Conservation (phyloP, 345 rosid genomes). For the Trapa bicornis region DNA sequence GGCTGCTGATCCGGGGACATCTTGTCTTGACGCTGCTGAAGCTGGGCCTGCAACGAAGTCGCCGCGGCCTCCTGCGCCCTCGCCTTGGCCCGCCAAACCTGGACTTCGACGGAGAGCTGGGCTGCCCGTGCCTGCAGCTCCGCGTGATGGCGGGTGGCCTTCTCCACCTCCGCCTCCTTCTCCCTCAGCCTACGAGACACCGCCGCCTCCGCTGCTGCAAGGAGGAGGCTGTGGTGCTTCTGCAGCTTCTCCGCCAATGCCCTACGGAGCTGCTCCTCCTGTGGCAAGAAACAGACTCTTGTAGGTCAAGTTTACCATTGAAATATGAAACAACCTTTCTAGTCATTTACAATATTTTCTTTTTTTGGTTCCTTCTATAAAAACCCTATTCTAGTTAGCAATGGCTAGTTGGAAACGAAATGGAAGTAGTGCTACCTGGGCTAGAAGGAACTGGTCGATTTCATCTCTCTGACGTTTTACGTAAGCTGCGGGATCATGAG, state of each 20-base stretch:
- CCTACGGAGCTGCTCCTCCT: slow-evolving; percentile 75
- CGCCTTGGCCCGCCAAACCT: slow-evolving; percentile 82
- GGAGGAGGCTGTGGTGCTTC: slow-evolving; percentile 59
- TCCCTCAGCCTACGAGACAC: slow-evolving; percentile 45
- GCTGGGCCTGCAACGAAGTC: slow-evolving; percentile 58
- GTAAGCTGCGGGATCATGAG: slow-evolving; percentile 44
- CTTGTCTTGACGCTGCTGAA: slow-evolving; percentile 41
- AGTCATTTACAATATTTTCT: too few relatives aligned
- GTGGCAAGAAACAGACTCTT: neutral
- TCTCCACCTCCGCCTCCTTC: slow-evolving; percentile 63
- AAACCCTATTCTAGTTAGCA: too few relatives aligned
- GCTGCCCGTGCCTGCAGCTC: slow-evolving; percentile 78
- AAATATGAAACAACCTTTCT: too few relatives aligned
- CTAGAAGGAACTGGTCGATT: slow-evolving; percentile 57
- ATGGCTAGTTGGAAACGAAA: too few relatives aligned
- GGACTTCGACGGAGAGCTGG: slow-evolving; percentile 63
- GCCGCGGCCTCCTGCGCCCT: slow-evolving; percentile 68
- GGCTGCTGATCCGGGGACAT: slow-evolving; percentile 5
- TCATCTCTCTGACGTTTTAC: slow-evolving; percentile 63
- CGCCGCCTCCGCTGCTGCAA: slow-evolving; percentile 56
- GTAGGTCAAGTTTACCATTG: too few relatives aligned
- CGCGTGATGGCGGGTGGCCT: slow-evolving; percentile 54
- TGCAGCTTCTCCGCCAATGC: slow-evolving; percentile 59
- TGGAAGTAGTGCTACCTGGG: slow-evolving; percentile 37
- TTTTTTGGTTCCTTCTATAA: too few relatives aligned